Conservation (phyloP, 2,329 filamentous ascomycete species). For the Fonsecaea pedrosoi region DNA sequence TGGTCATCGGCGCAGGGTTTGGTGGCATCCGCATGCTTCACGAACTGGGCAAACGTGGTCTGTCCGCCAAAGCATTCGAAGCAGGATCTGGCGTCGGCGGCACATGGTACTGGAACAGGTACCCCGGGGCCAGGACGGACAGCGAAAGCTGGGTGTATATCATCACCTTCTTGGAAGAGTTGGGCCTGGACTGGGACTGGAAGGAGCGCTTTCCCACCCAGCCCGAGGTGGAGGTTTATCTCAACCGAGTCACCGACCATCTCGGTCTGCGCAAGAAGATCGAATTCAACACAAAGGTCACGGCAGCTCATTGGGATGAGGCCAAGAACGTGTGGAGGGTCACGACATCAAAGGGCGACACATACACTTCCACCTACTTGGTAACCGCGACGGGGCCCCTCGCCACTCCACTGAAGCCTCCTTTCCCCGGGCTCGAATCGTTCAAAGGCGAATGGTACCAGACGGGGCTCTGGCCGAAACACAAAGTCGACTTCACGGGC, state of each 20-base stretch:
- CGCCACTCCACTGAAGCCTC: slow-evolving; percentile 55
- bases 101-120: slow-evolving; percentile 49
- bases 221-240: slow-evolving; percentile 54
- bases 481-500: slow-evolving; percentile 52
- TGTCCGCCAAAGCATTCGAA: slow-evolving; percentile 59
- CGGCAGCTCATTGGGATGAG: slow-evolving; percentile 50
- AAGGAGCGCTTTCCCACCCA: slow-evolving; percentile 46
- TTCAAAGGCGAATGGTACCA: slow-evolving; percentile 67
- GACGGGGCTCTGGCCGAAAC: slow-evolving; percentile 64
- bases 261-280: slow-evolving; percentile 54
- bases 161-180: slow-evolving; percentile 42
- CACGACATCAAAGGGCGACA: slow-evolving; percentile 49
- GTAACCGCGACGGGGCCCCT: slow-evolving; percentile 58
- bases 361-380: slow-evolving; percentile 51
- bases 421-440: slow-evolving; percentile 64
- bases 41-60: slow-evolving; percentile 57
- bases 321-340: slow-evolving; percentile 52
- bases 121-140: slow-evolving; percentile 55
- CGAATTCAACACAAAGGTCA: slow-evolving; percentile 53
- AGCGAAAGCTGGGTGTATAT: slow-evolving; percentile 54
- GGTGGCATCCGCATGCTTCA: slow-evolving; percentile 60
- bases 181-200: slow-evolving; percentile 46
- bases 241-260: slow-evolving; percentile 54
- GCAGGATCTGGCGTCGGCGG: slow-evolving; percentile 54
- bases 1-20: slow-evolving; percentile 43